These are phyloP conservation scores for Patellifolia procumbens DNA, from an alignment of 179 eudicot genomes.

Conservation along the genomic window DNA sequence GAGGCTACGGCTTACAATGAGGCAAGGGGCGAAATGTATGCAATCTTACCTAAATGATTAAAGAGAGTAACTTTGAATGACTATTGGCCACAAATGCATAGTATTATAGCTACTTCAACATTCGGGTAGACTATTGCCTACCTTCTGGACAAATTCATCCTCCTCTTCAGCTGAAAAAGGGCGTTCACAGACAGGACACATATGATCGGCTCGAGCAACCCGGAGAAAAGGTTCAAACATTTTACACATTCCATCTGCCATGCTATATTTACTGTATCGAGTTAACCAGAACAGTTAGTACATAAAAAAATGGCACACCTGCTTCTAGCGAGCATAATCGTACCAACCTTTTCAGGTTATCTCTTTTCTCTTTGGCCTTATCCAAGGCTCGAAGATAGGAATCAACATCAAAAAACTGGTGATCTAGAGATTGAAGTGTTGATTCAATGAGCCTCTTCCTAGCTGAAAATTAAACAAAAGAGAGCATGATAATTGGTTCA, in stretches of 20 bases:
- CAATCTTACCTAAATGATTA: background rate
- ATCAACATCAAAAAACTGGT: conserved; percentile 51
- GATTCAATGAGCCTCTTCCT: conserved; percentile 69
- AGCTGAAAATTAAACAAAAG: conserved; percentile 42
- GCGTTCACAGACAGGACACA: conserved; percentile 90
- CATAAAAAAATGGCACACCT: conserved; percentile 1
- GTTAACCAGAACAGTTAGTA: conserved; percentile 16
- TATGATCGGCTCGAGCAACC: conserved; percentile 74
- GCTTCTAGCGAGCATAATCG: background rate
- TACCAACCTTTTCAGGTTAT: conserved; percentile 61
- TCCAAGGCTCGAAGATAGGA: conserved; percentile 59
- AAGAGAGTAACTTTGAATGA: conserved; percentile 8
- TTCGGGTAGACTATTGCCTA: conserved; percentile 3
- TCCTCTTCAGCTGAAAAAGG: conserved; percentile 93
- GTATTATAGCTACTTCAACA: background rate
- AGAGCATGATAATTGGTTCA: background rate
- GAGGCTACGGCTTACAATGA: background rate
- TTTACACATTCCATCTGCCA: conserved; percentile 59
- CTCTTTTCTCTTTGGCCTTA: conserved; percentile 62
- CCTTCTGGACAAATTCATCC: conserved; percentile 84
- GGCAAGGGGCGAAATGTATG: background rate
- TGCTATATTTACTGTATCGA: conserved; percentile 48
- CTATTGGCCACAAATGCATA: conserved; percentile 4
- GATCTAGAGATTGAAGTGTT: conserved; percentile 68
- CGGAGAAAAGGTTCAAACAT: conserved; percentile 67